phyloP scores from a whole-genome alignment of 345 rosid species.

The Jatropha curcas region DNA sequence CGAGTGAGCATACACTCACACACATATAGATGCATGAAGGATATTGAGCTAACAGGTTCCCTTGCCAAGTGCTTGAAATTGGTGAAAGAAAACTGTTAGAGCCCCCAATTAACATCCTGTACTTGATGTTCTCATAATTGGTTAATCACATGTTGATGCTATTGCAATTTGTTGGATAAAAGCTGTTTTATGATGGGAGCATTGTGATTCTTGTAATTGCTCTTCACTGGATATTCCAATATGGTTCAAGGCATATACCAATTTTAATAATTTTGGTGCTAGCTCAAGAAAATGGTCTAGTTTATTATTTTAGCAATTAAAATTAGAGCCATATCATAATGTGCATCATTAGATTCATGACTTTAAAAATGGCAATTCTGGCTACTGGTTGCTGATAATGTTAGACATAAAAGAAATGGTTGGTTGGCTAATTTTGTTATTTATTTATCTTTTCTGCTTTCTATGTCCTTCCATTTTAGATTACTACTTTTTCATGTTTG shows the following conservation, averaged over 20 bases:
- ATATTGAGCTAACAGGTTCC: neutral
- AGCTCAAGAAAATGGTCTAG: neutral
- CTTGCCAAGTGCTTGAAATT: neutral
- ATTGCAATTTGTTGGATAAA: conserved; percentile 6
- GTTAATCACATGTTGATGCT: neutral
- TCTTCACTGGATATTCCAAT: neutral
- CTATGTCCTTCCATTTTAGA: conserved; percentile 10
- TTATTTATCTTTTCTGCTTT: neutral
- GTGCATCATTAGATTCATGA: neutral
- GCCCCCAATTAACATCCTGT: neutral
- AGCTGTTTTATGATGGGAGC: neutral
- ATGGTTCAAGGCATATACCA: neutral
- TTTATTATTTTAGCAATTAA: neutral
- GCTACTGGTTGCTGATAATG: neutral
- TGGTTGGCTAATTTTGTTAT: neutral
- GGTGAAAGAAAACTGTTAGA: neutral
- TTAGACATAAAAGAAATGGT: neutral
- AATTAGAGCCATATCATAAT: conserved; percentile 7
- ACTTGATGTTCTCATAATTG: neutral
- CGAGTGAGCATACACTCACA: neutral
- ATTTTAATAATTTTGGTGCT: neutral
- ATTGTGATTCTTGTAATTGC: neutral
- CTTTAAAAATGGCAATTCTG: neutral
- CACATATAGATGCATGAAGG: conserved; percentile 1
- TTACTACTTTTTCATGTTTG: conserved; percentile 16